Base-by-base conservation (phyloP, 2,329 filamentous ascomycete species). In the Plectosphaerella sp. region DNA sequence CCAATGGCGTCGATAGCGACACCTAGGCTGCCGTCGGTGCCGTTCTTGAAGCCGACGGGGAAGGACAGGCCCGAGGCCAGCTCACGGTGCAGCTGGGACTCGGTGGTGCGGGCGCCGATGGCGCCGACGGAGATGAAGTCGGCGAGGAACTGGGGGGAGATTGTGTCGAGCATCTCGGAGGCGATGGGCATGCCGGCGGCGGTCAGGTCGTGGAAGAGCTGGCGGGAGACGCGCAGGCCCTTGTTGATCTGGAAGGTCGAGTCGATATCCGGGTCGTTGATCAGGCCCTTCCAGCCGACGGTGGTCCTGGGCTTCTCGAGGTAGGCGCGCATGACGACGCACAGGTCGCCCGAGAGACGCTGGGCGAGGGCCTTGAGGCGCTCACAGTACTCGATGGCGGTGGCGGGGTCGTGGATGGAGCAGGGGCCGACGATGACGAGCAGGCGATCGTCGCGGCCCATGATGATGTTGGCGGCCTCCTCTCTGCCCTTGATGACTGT, bases 31-130 rank as follows among this genome's bases (percentile, higher is more conserved):
- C 94, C 94, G 64, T 99, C 94, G 22, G 94, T 99, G 56, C 94
- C 94, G 73, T 99, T 99, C 84, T 99, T 99, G 87, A 97, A 99
- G 54, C 94, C 94, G 60, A 99, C 92, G 20, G 94, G 94, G 87
- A 97, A 97, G 53, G 90, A 96, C 50, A 97, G 81, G 62, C 94
- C 94, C 25, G 89, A 95, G 5, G 94, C 94, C 57, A 99, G 83
- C 76, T 99, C 94, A 58, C 94, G 88, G 75, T 99, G 94, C 59
- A 97, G 79, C 75, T 99, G 94, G 52, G 89, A 94, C 76, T 99
- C 94, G 48, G 94, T 99, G 43, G 94, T 99, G 60, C 94, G 85
- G 43, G 94, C 94, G 57, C 94, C 94, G 65, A 99, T 96, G 53
- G 94, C 94, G 55, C 94, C 94, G 24, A 97, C 86, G 1, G 91